Base-by-base conservation (phyloP, 2,329 filamentous ascomycete species). In the Trichophyton benhamiae region DNA sequence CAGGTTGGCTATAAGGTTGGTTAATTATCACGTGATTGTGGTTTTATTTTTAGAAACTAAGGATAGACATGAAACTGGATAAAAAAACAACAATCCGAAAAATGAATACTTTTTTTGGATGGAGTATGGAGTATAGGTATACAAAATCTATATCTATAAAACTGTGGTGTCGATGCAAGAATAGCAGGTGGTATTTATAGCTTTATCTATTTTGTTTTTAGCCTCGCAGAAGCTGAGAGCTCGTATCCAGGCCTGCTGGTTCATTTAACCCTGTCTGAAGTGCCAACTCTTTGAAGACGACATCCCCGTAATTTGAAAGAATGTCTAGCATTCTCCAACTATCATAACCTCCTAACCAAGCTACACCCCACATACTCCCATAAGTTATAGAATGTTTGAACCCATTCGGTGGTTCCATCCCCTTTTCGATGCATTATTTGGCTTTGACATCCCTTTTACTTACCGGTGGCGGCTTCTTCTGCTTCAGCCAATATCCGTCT, bases 391-490 rank as follows among this genome's bases (percentile, higher is more conserved):
- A 20, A 58, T 44, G 57, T 15, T 58, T 20, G 57, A 58, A n/a
- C 57, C 57, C 11, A 58, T 58, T 17, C 17, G 57, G 13, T 64
- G 63, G 57, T 52, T 64, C 41, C 55, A 48, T 27, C 63, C 60
- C 30, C 15, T 66, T 6, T 65, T 58, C 6, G 71, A 74, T 48
- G 72, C 73, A 25, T 60, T 78, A 46, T 73, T 76, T 63, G 67
- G 71, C 9, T 65, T 61, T 17, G 65, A 67, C 57, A 69, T 79
- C 46, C 72, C 77, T 3, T 76, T 72, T 63, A 62, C 64, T 13
- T 66, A 73, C 30, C 76, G 77, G 64, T 78, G 77, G 75, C 75
- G 77, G 6, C 70, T 78, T 8, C 67, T 80, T 20, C 60, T 73
- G 42, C 72, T 80, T 17, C 75, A 77, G 62, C 76, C 77, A 13